A percentile compares a stretch with the other conserved stretches of the same genome.
Evolutionary conservation across 1,284 basidiomycete genomes (phyloP).

Genomic region (Leccinum pallidistipes): DNA sequence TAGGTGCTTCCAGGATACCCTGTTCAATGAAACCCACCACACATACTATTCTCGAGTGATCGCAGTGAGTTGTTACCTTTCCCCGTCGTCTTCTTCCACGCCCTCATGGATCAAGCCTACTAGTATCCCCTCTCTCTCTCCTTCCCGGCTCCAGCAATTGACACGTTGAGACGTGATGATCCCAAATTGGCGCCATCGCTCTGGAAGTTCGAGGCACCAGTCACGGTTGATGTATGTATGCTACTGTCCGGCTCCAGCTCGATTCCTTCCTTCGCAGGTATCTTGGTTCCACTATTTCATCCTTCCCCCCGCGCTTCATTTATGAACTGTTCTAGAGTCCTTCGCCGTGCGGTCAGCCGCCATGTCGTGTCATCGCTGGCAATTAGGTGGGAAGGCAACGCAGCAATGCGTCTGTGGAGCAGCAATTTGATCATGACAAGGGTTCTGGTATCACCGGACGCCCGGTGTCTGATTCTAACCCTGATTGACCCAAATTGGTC

Average conservation of each 20-base stretch:
- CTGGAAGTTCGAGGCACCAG: not conserved
- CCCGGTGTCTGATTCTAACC: not conserved
- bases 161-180: not conserved
- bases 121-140: not conserved
- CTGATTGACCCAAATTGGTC: conserved; percentile 10
- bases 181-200: not conserved
- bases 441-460: not conserved
- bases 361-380: not conserved
- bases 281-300: not conserved
- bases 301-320: not conserved
- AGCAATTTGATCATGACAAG: not conserved
- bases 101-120: too few species aligned
- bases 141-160: not conserved
- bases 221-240: not conserved
- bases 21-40: too few species aligned
- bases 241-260: not conserved
- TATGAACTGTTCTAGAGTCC: not conserved
- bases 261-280: not conserved
- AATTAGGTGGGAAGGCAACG: not conserved
- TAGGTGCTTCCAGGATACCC: too few species aligned
- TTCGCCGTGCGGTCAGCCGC: not conserved
- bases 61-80: not conserved
- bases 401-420: conserved; percentile 6
- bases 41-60: not conserved
- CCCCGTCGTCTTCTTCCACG: too few species aligned